Evolutionary conservation across 176 grass and related monocot species (phyloP), one percentile per base, ranked within the genome.

Genomic region (Musa schizocarpa): DNA sequence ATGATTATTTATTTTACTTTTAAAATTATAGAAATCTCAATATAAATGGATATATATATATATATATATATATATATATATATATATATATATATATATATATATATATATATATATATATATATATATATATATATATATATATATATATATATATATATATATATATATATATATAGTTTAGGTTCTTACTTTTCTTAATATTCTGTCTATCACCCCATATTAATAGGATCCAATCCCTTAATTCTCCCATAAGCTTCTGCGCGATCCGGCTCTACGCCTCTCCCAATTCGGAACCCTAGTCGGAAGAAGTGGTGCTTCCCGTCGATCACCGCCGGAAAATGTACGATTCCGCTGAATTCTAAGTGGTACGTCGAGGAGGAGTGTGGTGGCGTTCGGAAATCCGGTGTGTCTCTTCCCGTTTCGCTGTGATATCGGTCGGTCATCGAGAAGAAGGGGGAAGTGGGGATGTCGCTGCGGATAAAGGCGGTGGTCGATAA

Each of bases 401-500:
- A 21, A 2, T 21, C 14, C 17, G 9, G 3, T 43, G 34, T 43
- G 34, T 43, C 4, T 43, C 34, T 43, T 43, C 34, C 34, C 34
- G 34, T 43, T 43, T 43, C 34, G 34, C 4, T 43, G 34, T 43
- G 34, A 5, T 43, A 43, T 43, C 34, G 34, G 4, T 43, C 34
- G 34, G 34, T 43, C 34, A 43, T 43, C 23, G 1, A 11, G 17
- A 67, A 16, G 85, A 74, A 29, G 72, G 1, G 68, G 80, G 16
- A 73, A 22, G 20, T 4, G 73, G 68, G 71, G 76, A 95, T 99
- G 91, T 92, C 88, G 50, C 70, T 89, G 49, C 69, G 91, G 63
- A 95, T 99, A 78, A 99, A 99, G 85, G 81, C 91, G 21, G 96
- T 95, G 81, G 96, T 99, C 16, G 96, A 99, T 77, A 88, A 82